Conservation (phyloP, 2,329 filamentous ascomycete species). For the Ascochyta lentis region DNA sequence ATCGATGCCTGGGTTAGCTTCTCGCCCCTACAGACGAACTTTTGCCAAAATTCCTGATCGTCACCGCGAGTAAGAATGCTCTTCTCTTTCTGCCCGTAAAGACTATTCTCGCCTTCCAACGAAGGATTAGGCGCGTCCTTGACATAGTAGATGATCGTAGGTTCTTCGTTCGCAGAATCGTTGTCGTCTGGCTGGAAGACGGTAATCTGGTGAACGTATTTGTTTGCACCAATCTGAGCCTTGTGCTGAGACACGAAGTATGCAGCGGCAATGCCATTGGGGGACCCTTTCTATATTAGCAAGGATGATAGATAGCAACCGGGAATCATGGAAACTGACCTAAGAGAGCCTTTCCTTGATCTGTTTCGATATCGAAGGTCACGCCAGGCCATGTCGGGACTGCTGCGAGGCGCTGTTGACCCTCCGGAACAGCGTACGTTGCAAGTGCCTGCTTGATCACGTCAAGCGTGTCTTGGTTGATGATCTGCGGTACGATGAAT, state of each 20-base stretch:
- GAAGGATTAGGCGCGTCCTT: not conserved
- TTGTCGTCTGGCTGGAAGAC: constrained; percentile 4
- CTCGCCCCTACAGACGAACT: constrained; percentile 4
- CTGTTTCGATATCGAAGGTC: constrained; percentile 3
- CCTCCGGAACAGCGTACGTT: not conserved
- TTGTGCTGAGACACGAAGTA: constrained; percentile 22
- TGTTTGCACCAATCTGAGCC: constrained; percentile 14
- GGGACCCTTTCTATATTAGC: constrained; percentile 1
- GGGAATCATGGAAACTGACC: constrained; percentile 4
- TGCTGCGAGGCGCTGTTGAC: not conserved
- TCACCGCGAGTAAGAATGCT: not conserved
- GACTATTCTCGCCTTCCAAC: not conserved
- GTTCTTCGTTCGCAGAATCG: not conserved
- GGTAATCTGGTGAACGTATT: constrained; percentile 7
- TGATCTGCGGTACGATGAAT: constrained; percentile 9
- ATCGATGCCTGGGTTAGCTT: constrained; percentile 3
- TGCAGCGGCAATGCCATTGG: constrained; percentile 7
- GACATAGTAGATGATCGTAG: constrained; percentile 6
- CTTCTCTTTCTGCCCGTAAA: not conserved
- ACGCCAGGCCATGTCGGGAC: constrained; percentile 9
- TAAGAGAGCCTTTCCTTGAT: not conserved
- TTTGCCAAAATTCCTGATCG: not conserved
- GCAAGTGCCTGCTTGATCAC: constrained; percentile 2
- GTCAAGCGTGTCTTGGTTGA: constrained; percentile 2
- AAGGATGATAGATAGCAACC: not conserved